Conservation (phyloP, 2,329 filamentous ascomycete species). For the Cryphonectria radicalis region DNA sequence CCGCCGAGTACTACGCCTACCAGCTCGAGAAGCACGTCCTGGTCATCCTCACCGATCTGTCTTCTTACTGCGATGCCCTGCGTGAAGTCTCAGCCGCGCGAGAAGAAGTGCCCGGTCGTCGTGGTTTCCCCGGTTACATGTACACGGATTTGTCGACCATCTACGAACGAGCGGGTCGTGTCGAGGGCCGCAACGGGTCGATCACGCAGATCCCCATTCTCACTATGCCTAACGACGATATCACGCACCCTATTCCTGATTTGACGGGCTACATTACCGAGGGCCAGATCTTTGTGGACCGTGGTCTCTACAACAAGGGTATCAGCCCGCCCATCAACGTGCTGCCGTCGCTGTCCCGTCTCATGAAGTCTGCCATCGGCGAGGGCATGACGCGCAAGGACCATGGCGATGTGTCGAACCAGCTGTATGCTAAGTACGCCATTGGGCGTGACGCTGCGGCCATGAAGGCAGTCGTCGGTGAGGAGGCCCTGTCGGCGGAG, state of each 20-base stretch:
- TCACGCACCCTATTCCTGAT: constrained; percentile 98
- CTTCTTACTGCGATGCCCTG: constrained; percentile 97
- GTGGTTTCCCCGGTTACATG: constrained; percentile 99
- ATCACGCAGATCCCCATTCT: constrained; percentile 99
- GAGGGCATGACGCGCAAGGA: constrained; percentile 96
- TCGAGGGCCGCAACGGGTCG: constrained; percentile 93
- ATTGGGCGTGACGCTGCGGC: constrained; percentile 97
- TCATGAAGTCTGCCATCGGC: constrained; percentile 99
- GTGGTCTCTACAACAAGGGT: constrained; percentile 91
- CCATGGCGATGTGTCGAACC: constrained; percentile 98
- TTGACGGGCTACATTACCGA: constrained; percentile 99
- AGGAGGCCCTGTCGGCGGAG: constrained; percentile 92
- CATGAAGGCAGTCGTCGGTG: constrained; percentile 99
- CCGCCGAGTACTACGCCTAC: constrained; percentile 99
- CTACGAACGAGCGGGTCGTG: constrained; percentile 98
- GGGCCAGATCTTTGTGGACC: constrained; percentile 97
- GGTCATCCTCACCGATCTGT: constrained; percentile 97
- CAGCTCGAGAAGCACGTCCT: constrained; percentile 99
- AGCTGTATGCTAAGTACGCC: constrained; percentile 99
- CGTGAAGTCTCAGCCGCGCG: constrained; percentile 97
- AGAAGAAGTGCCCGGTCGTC: constrained; percentile 98
- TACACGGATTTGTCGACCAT: constrained; percentile 99
- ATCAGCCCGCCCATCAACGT: constrained; percentile 99
- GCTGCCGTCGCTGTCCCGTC: constrained; percentile 92
- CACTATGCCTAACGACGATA: constrained; percentile 99